These are phyloP conservation scores for Xerocomus nothofagi DNA, from an alignment of 1,284 basidiomycete genomes.

Conservation along the genomic window DNA sequence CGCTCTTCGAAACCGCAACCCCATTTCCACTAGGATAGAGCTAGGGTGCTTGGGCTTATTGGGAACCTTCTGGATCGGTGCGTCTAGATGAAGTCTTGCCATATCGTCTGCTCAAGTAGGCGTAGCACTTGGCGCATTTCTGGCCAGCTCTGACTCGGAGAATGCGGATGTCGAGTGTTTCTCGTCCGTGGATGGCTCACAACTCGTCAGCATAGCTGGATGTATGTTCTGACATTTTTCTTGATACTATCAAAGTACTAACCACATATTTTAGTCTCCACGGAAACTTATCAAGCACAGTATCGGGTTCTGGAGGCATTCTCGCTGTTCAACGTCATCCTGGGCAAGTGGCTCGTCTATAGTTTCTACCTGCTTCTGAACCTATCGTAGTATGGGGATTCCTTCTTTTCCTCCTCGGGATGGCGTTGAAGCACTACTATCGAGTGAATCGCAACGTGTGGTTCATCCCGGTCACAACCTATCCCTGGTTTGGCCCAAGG, in stretches of 20 bases:
- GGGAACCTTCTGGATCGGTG: conserved; percentile 79
- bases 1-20: conserved; percentile 63
- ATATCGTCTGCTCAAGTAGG: conserved; percentile 17
- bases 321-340: conserved; percentile 70
- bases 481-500: conserved; percentile 64
- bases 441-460: conserved; percentile 71
- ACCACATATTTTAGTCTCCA: conserved; percentile 47
- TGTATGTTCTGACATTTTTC: conserved; percentile 48
- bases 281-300: conserved; percentile 76
- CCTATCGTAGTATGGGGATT: conserved; percentile 57
- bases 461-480: conserved; percentile 68
- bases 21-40: conserved; percentile 76
- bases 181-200: conserved; percentile 51
- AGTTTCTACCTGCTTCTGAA: conserved; percentile 15
- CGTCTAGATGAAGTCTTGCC: conserved; percentile 27
- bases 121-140: conserved; percentile 68
- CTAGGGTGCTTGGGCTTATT: conserved; percentile 65
- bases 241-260: neutral
- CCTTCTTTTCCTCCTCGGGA: conserved; percentile 56
- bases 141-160: conserved; percentile 70
- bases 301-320: conserved; percentile 77
- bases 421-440: conserved; percentile 64
- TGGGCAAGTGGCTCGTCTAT: conserved; percentile 47
- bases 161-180: conserved; percentile 80
- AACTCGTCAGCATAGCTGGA: conserved; percentile 53